These are phyloP conservation scores for Tothia fuscella DNA, from an alignment of 2,329 filamentous ascomycete species.

Conservation along the genomic window DNA sequence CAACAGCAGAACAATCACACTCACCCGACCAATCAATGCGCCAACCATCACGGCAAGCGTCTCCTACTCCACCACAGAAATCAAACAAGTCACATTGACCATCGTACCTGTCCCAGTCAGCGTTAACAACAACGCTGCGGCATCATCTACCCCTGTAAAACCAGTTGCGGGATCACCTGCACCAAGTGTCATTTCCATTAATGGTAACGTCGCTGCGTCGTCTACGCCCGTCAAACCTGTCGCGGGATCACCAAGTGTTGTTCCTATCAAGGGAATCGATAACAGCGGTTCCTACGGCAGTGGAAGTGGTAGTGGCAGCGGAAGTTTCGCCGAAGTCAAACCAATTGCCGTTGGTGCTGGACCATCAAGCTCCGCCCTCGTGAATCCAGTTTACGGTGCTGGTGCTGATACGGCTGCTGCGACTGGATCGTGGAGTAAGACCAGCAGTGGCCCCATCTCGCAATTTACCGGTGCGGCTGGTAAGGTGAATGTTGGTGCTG, in stretches of 20 bases:
- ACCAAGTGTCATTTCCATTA: too few relatives aligned
- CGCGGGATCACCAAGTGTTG: background rate
- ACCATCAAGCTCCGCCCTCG: too few relatives aligned
- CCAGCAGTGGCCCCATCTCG: background rate
- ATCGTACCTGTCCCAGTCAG: background rate
- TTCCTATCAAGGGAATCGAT: background rate
- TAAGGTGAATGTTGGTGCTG: background rate
- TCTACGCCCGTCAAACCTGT: background rate
- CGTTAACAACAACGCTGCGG: background rate
- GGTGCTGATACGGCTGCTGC: too few relatives aligned
- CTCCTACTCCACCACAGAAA: background rate
- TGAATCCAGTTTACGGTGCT: too few relatives aligned
- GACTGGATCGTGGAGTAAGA: background rate
- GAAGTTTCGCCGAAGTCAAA: too few relatives aligned
- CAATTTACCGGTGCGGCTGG: slow-evolving; percentile 1
- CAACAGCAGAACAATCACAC: slow-evolving; percentile 15
- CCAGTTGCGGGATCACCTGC: background rate
- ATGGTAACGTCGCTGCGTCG: background rate
- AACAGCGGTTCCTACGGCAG: too few relatives aligned
- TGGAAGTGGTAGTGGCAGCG: too few relatives aligned
- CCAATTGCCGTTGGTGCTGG: too few relatives aligned
- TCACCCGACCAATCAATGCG: background rate
- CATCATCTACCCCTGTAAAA: background rate
- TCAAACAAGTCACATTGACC: background rate
- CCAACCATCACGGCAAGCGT: background rate